phyloP scores from a whole-genome alignment of 495 filamentous ascomycete species.

The Aspergillus coremiiformis region DNA sequence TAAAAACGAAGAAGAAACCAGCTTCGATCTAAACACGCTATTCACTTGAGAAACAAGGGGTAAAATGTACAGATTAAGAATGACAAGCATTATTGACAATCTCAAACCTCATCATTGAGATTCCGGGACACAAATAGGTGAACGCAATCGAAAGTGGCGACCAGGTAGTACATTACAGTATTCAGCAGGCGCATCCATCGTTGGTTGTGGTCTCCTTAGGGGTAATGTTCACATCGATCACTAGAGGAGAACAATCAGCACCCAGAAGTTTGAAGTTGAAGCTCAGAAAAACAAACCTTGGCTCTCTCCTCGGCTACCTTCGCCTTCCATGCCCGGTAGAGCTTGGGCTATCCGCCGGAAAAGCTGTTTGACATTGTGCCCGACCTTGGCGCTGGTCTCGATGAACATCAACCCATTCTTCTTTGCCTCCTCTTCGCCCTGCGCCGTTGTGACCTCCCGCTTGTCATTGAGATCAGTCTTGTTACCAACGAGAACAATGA shows the following conservation, averaged over 20 bases:
- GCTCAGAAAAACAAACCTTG: constrained; percentile 44
- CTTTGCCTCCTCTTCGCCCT: constrained; percentile 98
- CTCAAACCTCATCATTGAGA: constrained; percentile 31
- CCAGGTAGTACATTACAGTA: constrained; percentile 4
- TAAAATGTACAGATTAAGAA: constrained; percentile 41
- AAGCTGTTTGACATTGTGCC: constrained; percentile 94
- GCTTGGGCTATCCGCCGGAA: constrained; percentile 97
- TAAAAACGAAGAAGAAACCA: constrained; percentile 7
- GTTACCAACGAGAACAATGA: constrained; percentile 96
- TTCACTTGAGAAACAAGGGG: constrained; percentile 17
- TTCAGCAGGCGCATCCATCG: constrained; percentile 76
- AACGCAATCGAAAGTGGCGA: constrained; percentile 1
- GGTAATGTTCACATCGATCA: constrained; percentile 94
- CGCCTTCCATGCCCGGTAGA: constrained; percentile 93
- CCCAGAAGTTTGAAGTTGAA: not conserved
- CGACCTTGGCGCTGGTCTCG: constrained; percentile 96
- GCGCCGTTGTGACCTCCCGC: constrained; percentile 85
- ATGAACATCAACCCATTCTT: constrained; percentile 96
- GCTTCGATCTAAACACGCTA: constrained; percentile 25
- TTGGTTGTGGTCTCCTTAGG: constrained; percentile 60
- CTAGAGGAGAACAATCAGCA: constrained; percentile 36
- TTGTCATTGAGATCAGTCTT: constrained; percentile 98
- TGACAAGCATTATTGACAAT: constrained; percentile 35
- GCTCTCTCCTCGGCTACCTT: constrained; percentile 57
- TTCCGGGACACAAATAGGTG: constrained; percentile 10